These are phyloP conservation scores for Ganoderma sinense DNA, from an alignment of 1,284 basidiomycete species.

Conservation along the genomic window DNA sequence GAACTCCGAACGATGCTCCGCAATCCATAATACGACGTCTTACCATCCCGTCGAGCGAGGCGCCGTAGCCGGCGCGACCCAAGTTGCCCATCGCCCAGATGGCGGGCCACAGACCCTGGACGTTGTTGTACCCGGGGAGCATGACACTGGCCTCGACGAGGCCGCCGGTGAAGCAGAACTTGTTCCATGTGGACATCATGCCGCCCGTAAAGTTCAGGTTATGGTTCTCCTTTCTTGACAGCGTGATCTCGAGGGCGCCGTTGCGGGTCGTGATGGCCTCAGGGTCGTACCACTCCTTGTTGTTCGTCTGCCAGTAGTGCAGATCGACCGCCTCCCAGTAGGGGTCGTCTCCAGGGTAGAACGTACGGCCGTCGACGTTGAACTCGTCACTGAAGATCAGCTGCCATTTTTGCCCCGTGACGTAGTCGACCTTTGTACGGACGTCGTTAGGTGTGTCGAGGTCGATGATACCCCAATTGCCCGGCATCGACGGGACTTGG, in stretches of 20 bases:
- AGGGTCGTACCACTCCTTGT: slow-evolving; percentile 82
- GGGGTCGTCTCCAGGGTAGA: slow-evolving; percentile 73
- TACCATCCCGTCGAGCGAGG: slow-evolving; percentile 62
- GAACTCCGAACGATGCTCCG: not conserved
- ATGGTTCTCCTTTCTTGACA: slow-evolving; percentile 72
- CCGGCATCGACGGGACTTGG: slow-evolving; percentile 69
- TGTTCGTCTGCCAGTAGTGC: slow-evolving; percentile 71
- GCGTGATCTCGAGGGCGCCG: slow-evolving; percentile 84
- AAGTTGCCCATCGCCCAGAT: slow-evolving; percentile 66
- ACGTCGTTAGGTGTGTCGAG: slow-evolving; percentile 72
- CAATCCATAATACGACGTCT: slow-evolving; percentile 12
- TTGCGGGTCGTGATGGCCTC: slow-evolving; percentile 79
- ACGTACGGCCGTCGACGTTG: slow-evolving; percentile 80
- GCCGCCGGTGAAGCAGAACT: slow-evolving; percentile 95
- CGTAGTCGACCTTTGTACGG: slow-evolving; percentile 66
- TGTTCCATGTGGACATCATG: slow-evolving; percentile 84
- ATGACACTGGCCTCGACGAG: slow-evolving; percentile 76
- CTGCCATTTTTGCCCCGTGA: slow-evolving; percentile 57
- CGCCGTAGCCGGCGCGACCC: slow-evolving; percentile 67
- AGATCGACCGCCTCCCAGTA: slow-evolving; percentile 78
- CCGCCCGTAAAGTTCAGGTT: slow-evolving; percentile 80
- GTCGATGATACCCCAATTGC: slow-evolving; percentile 81
- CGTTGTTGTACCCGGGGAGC: slow-evolving; percentile 78
- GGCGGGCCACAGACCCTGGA: slow-evolving; percentile 62
- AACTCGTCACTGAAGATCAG: slow-evolving; percentile 94